Conservation (phyloP, 306 rosid species). For the Begonia peltatifolia region DNA sequence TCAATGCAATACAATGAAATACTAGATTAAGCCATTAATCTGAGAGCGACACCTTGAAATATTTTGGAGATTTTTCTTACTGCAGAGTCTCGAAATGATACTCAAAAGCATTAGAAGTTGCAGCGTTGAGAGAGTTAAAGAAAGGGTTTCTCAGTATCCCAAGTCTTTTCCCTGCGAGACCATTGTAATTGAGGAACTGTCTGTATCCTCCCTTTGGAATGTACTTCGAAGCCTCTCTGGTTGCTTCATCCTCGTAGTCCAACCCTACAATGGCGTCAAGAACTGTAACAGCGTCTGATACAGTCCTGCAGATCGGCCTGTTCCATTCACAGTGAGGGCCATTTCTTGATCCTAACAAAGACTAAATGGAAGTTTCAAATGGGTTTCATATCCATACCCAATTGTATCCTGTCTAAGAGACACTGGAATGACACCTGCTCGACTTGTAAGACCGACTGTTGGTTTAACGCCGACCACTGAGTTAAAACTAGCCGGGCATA, state of each 20-base stretch:
- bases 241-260: conserved; percentile 48
- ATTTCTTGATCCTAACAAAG: background rate
- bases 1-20: background rate
- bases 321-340: background rate
- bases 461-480: conserved; percentile 69
- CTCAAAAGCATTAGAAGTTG: conserved; percentile 29
- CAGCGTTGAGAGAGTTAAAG: conserved; percentile 17
- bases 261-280: conserved; percentile 59
- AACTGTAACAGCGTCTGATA: conserved; percentile 59
- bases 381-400: conserved; percentile 20
- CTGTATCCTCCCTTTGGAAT: conserved; percentile 39
- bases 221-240: conserved; percentile 26
- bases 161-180: conserved; percentile 52
- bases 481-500: conserved; percentile 43
- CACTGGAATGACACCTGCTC: conserved; percentile 50
- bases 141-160: conserved; percentile 49
- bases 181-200: conserved; percentile 38
- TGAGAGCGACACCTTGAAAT: background rate
- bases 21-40: background rate
- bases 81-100: conserved; percentile 12
- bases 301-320: conserved; percentile 70
- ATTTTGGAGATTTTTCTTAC: background rate
- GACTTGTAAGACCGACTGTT: conserved; percentile 57
- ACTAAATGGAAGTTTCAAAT: too few species aligned
- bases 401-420: conserved; percentile 49